phyloP scores from a whole-genome alignment of 768 basidiomycete genomes.

The Psilocybe azurescens region DNA sequence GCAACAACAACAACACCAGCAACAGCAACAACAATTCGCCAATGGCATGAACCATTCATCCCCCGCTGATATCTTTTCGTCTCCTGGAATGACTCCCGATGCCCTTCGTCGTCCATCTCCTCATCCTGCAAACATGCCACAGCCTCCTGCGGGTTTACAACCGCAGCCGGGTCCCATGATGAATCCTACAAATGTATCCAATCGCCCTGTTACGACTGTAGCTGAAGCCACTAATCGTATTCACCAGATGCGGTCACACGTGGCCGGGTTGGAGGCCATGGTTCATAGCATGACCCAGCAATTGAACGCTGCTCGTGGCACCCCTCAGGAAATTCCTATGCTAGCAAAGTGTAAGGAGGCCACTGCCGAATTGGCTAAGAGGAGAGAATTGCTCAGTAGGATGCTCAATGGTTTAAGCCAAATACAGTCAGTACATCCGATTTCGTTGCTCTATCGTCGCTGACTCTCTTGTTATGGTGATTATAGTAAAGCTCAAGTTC shows the following conservation, averaged over 20 bases:
- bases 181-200: background rate
- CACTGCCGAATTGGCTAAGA: conserved; percentile 31
- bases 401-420: conserved; percentile 26
- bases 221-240: conserved; percentile 12
- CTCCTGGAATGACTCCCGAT: conserved; percentile 49
- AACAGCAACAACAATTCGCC: conserved; percentile 35
- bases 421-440: background rate
- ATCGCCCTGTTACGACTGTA: background rate
- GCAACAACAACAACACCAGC: conserved; percentile 35
- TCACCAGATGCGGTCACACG: conserved; percentile 6
- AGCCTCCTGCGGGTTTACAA: background rate
- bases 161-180: conserved; percentile 11
- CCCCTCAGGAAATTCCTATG: conserved; percentile 16
- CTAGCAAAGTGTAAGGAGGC: conserved; percentile 22
- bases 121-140: conserved; percentile 38
- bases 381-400: conserved; percentile 45
- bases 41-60: conserved; percentile 42
- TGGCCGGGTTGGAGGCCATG: conserved; percentile 16
- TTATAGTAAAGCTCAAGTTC: conserved; percentile 10
- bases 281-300: background rate
- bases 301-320: conserved; percentile 10
- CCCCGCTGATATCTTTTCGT: conserved; percentile 51
- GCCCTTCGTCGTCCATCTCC: conserved; percentile 56
- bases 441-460: background rate
- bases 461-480: background rate